Percentiles rank a stretch among this genome's conserved stretches.
Evolutionary conservation across 2,329 filamentous ascomycete species (phyloP).

Genomic region (Epichloe gansuensis): DNA sequence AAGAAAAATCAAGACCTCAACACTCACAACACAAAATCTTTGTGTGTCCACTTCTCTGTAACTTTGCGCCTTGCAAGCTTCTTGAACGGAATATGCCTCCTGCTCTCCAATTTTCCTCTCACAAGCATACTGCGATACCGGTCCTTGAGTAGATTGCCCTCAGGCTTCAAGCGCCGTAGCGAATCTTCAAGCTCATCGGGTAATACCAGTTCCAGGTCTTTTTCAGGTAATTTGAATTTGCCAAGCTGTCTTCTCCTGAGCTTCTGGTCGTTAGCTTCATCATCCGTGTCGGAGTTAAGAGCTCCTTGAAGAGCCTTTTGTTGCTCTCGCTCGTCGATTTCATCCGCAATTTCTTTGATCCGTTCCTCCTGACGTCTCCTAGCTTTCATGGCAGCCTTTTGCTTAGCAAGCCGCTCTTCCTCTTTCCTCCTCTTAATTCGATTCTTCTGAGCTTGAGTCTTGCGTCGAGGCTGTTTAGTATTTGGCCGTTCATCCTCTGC

Average conservation of each 20-base stretch:
- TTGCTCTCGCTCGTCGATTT: slow-evolving; percentile 46
- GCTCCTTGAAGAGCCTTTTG: slow-evolving; percentile 29
- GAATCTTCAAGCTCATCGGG: slow-evolving; percentile 76
- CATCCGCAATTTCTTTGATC: slow-evolving; percentile 58
- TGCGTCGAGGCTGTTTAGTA: slow-evolving; percentile 64
- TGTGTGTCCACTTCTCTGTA: slow-evolving; percentile 96
- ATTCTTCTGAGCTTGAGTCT: slow-evolving; percentile 79
- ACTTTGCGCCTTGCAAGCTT: slow-evolving; percentile 71
- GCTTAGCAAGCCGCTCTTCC: slow-evolving; percentile 63
- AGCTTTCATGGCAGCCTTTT: slow-evolving; percentile 63
- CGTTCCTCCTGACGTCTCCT: slow-evolving; percentile 59
- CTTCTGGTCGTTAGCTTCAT: slow-evolving; percentile 48
- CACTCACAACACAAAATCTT: slow-evolving; percentile 54
- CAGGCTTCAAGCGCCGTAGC: slow-evolving; percentile 72
- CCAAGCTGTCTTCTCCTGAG: slow-evolving; percentile 64
- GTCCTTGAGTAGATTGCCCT: slow-evolving; percentile 90
- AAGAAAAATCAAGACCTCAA: background rate
- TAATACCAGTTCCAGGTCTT: slow-evolving; percentile 68
- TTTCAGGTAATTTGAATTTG: slow-evolving; percentile 61
- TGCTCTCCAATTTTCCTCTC: slow-evolving; percentile 76
- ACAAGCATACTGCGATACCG: slow-evolving; percentile 82
- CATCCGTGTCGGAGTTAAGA: slow-evolving; percentile 35
- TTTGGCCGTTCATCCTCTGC: slow-evolving; percentile 51
- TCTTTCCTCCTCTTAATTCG: slow-evolving; percentile 81
- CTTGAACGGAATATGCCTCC: slow-evolving; percentile 65